A percentile compares a stretch with the other conserved stretches of the same genome.
These are phyloP conservation scores for Ophidiomyces ophidiicola DNA, from an alignment of 2,329 filamentous ascomycete genomes.

Conservation along the genomic window DNA sequence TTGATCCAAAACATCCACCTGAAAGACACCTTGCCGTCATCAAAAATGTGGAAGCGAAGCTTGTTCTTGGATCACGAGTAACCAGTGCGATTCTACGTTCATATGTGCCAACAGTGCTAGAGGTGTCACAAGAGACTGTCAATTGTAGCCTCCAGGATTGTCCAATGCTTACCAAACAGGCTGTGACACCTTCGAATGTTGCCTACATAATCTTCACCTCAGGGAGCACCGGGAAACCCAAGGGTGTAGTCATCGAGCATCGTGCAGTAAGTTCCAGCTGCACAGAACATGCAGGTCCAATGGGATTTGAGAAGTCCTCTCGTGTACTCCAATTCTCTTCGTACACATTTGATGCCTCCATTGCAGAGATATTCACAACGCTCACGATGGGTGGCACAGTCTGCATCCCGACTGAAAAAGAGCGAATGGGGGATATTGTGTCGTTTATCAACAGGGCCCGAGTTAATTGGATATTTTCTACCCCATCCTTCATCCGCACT, in stretches of 20 bases:
- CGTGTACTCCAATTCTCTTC: constrained; percentile 33
- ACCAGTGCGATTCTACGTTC: too few relatives aligned
- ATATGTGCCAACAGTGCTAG: too few relatives aligned
- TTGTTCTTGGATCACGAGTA: not conserved
- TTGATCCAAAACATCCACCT: constrained; percentile 13
- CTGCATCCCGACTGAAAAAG: constrained; percentile 35
- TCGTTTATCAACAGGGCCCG: not conserved
- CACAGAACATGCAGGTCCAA: constrained; percentile 19
- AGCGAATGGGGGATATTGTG: constrained; percentile 29
- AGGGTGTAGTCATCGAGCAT: constrained; percentile 30
- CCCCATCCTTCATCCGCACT: too few relatives aligned
- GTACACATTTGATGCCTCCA: constrained; percentile 36
- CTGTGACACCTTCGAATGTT: too few relatives aligned
- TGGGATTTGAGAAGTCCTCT: constrained; percentile 18
- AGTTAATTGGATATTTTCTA: not conserved
- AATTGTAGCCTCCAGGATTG: too few relatives aligned
- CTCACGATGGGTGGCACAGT: too few relatives aligned
- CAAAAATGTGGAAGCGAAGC: not conserved
- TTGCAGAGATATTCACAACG: constrained; percentile 30
- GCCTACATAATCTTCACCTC: constrained; percentile 37
- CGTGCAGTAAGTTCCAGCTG: constrained; percentile 20
- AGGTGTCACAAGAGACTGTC: too few relatives aligned
- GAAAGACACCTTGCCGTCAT: constrained; percentile 14
- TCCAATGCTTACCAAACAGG: too few relatives aligned
- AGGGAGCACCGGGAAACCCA: constrained; percentile 24